phyloP scores from a whole-genome alignment of 257 asterid genomes.

The Gentiana dahurica region DNA sequence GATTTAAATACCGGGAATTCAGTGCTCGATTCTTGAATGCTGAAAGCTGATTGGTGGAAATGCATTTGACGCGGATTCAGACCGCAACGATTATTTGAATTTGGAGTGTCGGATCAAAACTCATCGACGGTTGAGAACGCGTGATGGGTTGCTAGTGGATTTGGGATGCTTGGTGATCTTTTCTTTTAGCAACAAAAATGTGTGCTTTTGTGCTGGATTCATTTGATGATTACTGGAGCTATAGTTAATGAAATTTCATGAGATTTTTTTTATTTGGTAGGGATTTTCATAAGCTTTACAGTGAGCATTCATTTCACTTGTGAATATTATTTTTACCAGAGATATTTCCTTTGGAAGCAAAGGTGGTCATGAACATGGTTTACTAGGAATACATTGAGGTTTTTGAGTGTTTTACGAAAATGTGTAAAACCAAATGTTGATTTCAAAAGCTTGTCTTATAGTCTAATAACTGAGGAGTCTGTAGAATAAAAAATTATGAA shows the following conservation, averaged over 20 bases:
- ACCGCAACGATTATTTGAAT: slow-evolving; percentile 39
- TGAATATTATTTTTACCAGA: slow-evolving; percentile 5
- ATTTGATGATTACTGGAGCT: slow-evolving; percentile 25
- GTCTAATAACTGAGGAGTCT: slow-evolving; percentile 15
- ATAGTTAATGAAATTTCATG: slow-evolving; percentile 15
- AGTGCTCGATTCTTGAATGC: slow-evolving; percentile 22
- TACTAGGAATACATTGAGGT: slow-evolving; percentile 19
- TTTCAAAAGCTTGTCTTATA: slow-evolving; percentile 7
- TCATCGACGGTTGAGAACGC: slow-evolving; percentile 43
- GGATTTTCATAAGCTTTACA: slow-evolving; percentile 42
- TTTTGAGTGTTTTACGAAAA: slow-evolving; percentile 18
- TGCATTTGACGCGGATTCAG: slow-evolving; percentile 47
- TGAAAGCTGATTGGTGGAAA: slow-evolving; percentile 49
- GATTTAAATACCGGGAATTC: slow-evolving; percentile 37
- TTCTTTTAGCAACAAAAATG: slow-evolving; percentile 18
- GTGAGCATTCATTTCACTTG: slow-evolving; percentile 1
- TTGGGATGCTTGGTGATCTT: slow-evolving; percentile 17
- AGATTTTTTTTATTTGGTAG: slow-evolving; percentile 15
- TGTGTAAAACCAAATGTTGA: slow-evolving; percentile 7
- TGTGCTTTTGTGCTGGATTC: slow-evolving; percentile 65
- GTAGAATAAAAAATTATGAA: slow-evolving; percentile 16
- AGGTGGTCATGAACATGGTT: slow-evolving; percentile 34
- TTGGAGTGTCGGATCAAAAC: slow-evolving; percentile 41
- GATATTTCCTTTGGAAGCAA: slow-evolving; percentile 17
- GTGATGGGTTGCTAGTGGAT: slow-evolving; percentile 24